phyloP scores from a whole-genome alignment of 2,329 filamentous ascomycete genomes.

The Cytospora piceicola region DNA sequence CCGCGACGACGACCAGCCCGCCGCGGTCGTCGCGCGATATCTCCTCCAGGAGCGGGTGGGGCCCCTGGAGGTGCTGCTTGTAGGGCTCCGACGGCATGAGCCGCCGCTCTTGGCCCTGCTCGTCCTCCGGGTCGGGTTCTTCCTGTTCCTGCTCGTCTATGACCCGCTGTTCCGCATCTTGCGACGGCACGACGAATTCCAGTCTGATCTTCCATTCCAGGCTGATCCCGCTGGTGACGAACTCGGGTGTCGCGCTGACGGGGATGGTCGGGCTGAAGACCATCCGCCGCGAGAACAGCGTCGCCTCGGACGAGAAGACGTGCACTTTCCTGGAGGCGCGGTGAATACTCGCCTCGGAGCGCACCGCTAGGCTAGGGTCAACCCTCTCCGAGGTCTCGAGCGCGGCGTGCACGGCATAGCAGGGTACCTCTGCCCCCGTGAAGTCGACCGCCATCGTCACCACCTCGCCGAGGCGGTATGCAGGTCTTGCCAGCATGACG shows the following conservation, averaged over 20 bases:
- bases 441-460: conserved; percentile 88
- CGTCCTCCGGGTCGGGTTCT: conserved; percentile 25
- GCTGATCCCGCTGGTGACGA: conserved; percentile 85
- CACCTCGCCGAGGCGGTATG: conserved; percentile 87
- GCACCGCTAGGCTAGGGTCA: conserved; percentile 76
- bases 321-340: conserved; percentile 84
- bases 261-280: conserved; percentile 86
- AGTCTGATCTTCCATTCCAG: conserved; percentile 88
- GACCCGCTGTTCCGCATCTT: conserved; percentile 35
- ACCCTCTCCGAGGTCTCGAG: conserved; percentile 88
- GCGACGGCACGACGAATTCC: conserved; percentile 84
- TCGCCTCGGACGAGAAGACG: conserved; percentile 77
- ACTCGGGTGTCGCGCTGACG: conserved; percentile 81
- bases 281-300: conserved; percentile 77
- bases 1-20: conserved; percentile 71
- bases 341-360: conserved; percentile 83
- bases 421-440: conserved; percentile 73
- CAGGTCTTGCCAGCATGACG: conserved; percentile 83
- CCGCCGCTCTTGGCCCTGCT: conserved; percentile 34
- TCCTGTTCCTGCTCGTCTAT: conserved; percentile 32
- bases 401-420: conserved; percentile 81
- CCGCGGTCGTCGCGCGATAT: conserved; percentile 80
- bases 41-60: conserved; percentile 71
- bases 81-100: conserved; percentile 28
- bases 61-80: conserved; percentile 29